phyloP scores from a whole-genome alignment of 306 rosid genomes.

The Cicer cuneatum region DNA sequence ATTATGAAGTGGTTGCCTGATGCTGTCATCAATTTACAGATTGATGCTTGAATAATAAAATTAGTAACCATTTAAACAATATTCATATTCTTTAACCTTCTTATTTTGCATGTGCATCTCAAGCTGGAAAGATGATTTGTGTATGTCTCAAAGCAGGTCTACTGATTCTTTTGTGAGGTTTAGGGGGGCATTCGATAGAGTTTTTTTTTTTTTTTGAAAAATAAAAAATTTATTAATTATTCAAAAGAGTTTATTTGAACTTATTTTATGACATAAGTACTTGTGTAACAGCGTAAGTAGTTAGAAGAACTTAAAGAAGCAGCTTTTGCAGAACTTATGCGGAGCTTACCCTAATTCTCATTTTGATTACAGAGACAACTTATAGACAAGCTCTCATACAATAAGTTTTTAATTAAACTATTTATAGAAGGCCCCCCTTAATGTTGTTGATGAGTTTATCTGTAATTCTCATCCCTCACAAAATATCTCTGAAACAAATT shows the following conservation, averaged over 20 bases:
- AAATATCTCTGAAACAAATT: background rate
- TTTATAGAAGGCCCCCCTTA: background rate
- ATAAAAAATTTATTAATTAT: no score
- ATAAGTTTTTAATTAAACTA: background rate
- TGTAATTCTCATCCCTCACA: no score
- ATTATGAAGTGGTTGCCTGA: constrained; percentile 1
- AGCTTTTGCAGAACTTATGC: background rate
- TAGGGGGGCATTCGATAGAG: background rate
- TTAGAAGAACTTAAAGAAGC: constrained; percentile 7
- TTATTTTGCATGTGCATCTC: constrained; percentile 28
- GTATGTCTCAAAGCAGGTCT: constrained; percentile 1
- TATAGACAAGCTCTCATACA: background rate
- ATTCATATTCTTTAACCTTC: constrained; percentile 3
- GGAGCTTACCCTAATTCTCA: background rate
- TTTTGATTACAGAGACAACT: constrained; percentile 2
- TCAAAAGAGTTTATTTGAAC: constrained; percentile 1
- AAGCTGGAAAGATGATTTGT: constrained; percentile 24
- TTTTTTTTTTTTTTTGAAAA: background rate
- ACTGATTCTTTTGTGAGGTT: constrained; percentile 33
- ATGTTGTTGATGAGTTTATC: background rate
- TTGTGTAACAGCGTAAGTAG: background rate
- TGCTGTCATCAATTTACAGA: constrained; percentile 29
- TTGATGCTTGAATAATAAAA: constrained; percentile 7
- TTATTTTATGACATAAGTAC: background rate
- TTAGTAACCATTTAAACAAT: constrained; percentile 1